Evolutionary conservation across 257 asterid species (phyloP), one percentile per base, ranked within the genome.

Genomic region (Osmanthus fragrans): DNA sequence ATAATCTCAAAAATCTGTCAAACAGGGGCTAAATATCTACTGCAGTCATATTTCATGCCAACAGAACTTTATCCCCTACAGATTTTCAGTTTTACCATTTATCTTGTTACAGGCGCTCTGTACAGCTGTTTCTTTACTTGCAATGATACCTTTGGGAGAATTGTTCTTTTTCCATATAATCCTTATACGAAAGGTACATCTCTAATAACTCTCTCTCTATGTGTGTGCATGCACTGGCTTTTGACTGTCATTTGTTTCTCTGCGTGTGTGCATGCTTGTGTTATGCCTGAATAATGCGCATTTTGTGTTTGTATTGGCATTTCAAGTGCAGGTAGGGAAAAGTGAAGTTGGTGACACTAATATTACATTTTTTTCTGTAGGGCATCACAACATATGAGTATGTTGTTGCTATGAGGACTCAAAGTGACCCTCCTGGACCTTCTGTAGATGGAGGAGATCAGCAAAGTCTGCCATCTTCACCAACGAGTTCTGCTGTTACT

Each of bases 341-440:
- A 16, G 25, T 21, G 51, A 54, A 67, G 32, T 36, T 54, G 21
- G 49, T 69, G 30, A 58, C 47, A 8, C 21, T 45, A 23, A 36
- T 36, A 16, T 79, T 18, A 47, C 37, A 45, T 2, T 30, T 37
- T 30, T 67, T 71, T 42, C 8, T 78, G 70, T 80, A 94, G 99
- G 99, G 99, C 58, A 93, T 95, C 80, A 93, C 99, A 11, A 95
- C 99, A 5, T 95, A 93, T 64, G 99, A 95, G 85, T 94, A 90
- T 72, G 96, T 92, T 7, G 93, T 92, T 73, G 97, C 99, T 33
- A 92, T 94, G 97, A 86, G 99, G 87, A 88, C 92, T 70, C 97
- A 92, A 82, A 92, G 97, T 11, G 99, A 94, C 84, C 94, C 97
- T 19, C 94, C 97, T 29, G 97, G 94, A 64, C 95, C 96, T 78